Percentiles rank a stretch among this genome's conserved stretches.
phyloP scores from a whole-genome alignment of 116 monocot genomes.

The Trichopus zeylanicus region DNA sequence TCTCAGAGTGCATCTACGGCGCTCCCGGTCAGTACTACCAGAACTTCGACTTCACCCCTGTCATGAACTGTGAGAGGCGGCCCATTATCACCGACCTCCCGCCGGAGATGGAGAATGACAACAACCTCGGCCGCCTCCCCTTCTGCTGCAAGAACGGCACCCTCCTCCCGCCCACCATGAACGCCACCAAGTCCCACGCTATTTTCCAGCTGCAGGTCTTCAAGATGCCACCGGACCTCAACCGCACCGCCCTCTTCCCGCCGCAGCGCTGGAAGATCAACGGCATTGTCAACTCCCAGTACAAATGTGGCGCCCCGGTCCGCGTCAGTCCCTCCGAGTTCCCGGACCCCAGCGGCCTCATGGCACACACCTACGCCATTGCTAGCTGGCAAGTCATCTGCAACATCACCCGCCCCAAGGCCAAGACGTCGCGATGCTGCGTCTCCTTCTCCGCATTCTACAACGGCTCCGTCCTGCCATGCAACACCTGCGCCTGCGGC shows the following conservation, averaged over 20 bases:
- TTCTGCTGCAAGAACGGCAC: constrained; percentile 92
- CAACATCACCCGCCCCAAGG: constrained; percentile 71
- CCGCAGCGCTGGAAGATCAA: constrained; percentile 75
- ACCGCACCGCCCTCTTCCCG: constrained; percentile 59
- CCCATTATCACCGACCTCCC: constrained; percentile 79
- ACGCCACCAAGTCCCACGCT: constrained; percentile 34
- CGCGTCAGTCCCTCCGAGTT: constrained; percentile 72
- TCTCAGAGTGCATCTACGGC: constrained; percentile 61
- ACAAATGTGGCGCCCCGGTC: constrained; percentile 61
- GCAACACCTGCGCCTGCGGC: constrained; percentile 87
- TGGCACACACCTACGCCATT: constrained; percentile 39
- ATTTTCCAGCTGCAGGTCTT: constrained; percentile 83
- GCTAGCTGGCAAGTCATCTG: constrained; percentile 88
- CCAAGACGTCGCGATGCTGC: constrained; percentile 50
- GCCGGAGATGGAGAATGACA: constrained; percentile 55
- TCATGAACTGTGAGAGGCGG: constrained; percentile 68
- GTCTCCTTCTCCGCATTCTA: constrained; percentile 95
- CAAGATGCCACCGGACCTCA: constrained; percentile 87
- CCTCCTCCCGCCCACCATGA: constrained; percentile 60
- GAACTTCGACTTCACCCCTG: constrained; percentile 59
- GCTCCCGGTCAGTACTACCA: constrained; percentile 47
- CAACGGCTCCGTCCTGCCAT: constrained; percentile 88
- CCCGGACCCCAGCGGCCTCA: constrained; percentile 76
- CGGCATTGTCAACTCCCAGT: constrained; percentile 63
- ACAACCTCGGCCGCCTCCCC: constrained; percentile 50